Conservation (phyloP, 305 asterid species). For the Fraxinus platypoda region DNA sequence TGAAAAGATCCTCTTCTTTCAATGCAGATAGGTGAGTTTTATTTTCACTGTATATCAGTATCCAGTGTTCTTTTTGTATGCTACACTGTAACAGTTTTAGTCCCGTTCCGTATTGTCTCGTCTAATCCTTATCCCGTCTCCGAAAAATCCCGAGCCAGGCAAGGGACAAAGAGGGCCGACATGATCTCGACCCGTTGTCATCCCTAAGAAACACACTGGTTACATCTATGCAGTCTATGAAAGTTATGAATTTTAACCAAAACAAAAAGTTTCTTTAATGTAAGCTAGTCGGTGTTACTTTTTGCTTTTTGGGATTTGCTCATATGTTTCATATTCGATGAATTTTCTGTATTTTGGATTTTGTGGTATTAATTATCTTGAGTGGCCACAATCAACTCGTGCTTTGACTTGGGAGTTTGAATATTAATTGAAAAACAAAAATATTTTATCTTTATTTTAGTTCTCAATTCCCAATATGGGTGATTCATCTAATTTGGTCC, state of each 20-base stretch:
- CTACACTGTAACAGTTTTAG: background rate
- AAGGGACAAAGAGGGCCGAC: background rate
- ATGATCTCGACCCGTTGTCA: too few species aligned
- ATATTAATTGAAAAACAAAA: background rate
- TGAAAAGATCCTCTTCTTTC: constrained; percentile 76
- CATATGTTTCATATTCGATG: background rate
- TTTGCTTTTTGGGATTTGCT: background rate
- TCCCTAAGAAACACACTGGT: background rate
- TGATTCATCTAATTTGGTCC: background rate
- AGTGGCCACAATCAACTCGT: background rate
- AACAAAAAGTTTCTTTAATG: too few species aligned
- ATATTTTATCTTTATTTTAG: background rate
- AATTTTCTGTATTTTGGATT: background rate
- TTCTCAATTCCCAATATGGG: background rate
- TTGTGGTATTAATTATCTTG: background rate
- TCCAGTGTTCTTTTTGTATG: background rate
- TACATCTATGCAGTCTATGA: too few species aligned
- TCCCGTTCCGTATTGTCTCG: background rate
- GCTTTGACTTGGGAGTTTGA: background rate
- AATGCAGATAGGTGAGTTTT: constrained; percentile 61
- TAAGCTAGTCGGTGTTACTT: background rate
- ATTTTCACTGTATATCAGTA: background rate
- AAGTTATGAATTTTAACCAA: background rate
- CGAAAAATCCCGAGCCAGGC: background rate
- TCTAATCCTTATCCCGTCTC: background rate